phyloP scores from a whole-genome alignment of 148 eudicot species.

The Chenopodium quinoa region DNA sequence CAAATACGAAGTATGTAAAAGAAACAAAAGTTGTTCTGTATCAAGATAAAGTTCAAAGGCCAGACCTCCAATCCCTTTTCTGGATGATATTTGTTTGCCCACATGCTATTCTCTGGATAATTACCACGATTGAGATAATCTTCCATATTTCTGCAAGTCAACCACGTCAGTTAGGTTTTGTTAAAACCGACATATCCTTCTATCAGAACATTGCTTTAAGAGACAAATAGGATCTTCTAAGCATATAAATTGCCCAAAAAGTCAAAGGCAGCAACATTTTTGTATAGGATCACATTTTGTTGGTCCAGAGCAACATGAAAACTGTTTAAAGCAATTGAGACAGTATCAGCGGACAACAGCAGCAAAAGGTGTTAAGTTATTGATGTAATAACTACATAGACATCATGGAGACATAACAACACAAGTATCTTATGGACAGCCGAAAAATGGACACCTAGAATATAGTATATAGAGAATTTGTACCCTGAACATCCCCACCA shows the following conservation, averaged over 20 bases:
- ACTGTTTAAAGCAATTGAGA: background rate
- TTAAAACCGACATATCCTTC: background rate
- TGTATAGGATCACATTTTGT: background rate
- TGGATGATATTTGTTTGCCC: conserved; percentile 91
- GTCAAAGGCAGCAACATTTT: conserved; percentile 7
- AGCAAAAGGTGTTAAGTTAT: background rate
- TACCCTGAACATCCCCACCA: background rate
- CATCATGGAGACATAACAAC: background rate
- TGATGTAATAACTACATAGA: background rate
- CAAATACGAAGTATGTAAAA: too few relatives aligned
- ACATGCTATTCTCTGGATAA: conserved; percentile 70
- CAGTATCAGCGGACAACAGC: background rate
- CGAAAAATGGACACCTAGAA: background rate
- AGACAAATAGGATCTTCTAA: background rate
- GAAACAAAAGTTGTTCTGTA: background rate
- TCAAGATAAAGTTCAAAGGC: conserved; percentile 8
- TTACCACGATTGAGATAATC: conserved; percentile 39
- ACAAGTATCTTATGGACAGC: background rate
- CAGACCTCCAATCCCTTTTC: conserved; percentile 77
- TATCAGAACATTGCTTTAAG: conserved; percentile 1
- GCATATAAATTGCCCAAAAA: background rate
- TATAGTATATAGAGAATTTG: background rate
- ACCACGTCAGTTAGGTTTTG: background rate
- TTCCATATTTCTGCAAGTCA: conserved; percentile 43
- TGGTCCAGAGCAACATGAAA: background rate